Conservation (phyloP, 2,329 filamentous ascomycete genomes). For the Colletotrichum spinosum region DNA sequence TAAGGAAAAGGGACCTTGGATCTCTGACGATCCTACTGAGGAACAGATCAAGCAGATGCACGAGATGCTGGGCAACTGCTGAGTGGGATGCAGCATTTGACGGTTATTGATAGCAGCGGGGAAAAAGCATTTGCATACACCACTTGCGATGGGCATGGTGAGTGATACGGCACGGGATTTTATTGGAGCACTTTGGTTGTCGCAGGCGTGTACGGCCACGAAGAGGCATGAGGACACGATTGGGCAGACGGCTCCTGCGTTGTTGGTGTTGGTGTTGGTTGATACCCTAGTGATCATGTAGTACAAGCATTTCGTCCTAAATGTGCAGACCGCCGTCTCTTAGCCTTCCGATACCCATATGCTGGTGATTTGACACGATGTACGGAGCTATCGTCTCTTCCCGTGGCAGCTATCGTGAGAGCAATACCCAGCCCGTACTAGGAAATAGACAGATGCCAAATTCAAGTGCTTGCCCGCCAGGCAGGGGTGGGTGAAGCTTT, state of each 20-base stretch:
- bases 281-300: constrained; percentile 30
- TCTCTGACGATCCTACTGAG: constrained; percentile 76
- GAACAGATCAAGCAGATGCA: constrained; percentile 72
- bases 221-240: constrained; percentile 19
- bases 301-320: not conserved
- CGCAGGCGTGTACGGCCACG: constrained; percentile 15
- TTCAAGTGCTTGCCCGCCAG: no score
- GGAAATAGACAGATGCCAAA: no score
- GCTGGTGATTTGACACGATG: not conserved
- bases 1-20: constrained; percentile 89
- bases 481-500: not conserved
- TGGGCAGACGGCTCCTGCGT: not conserved
- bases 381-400: not conserved
- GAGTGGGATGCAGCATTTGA: constrained; percentile 34
- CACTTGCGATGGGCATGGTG: not conserved
- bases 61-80: constrained; percentile 53
- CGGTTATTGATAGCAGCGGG: constrained; percentile 13
- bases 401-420: no score
- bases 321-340: not conserved
- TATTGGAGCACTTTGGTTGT: constrained; percentile 21
- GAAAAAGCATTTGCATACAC: constrained; percentile 1
- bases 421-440: no score
- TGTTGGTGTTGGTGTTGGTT: constrained; percentile 7
- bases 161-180: constrained; percentile 10
- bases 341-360: not conserved